Conservation (phyloP, 495 filamentous ascomycete genomes). For the Astrocystis sublimbata region DNA sequence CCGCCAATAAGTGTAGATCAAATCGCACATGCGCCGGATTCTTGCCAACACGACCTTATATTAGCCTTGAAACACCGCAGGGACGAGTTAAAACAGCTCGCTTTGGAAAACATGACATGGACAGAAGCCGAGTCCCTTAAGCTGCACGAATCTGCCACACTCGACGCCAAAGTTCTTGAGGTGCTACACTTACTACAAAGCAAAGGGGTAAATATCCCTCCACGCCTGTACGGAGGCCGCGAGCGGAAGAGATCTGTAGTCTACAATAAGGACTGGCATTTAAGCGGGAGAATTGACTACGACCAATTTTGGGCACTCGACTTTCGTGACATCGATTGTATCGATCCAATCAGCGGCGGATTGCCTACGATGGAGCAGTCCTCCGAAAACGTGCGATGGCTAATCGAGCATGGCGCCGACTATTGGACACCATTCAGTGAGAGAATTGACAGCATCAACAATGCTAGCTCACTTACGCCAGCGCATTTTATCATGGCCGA, state of each 20-base stretch:
- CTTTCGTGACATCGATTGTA: not conserved
- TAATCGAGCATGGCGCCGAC: conserved; percentile 4
- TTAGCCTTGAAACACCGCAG: not conserved
- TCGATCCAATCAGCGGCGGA: not conserved
- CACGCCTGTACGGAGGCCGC: not conserved
- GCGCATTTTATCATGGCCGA: not conserved
- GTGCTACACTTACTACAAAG: not conserved
- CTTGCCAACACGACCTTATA: not conserved
- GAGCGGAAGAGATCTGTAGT: not conserved
- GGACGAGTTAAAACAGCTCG: not conserved
- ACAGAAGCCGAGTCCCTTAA: not conserved
- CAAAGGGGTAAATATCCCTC: not conserved
- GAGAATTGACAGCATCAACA: not conserved
- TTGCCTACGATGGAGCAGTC: not conserved
- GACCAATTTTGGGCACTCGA: not conserved
- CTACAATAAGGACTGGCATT: not conserved
- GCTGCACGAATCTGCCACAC: not conserved
- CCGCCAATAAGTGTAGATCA: too few species aligned
- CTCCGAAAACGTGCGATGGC: not conserved
- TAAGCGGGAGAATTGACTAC: not conserved
- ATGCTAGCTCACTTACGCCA: not conserved
- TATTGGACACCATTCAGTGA: not conserved
- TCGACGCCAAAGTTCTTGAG: not conserved
- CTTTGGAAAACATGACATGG: not conserved
- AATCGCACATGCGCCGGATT: too few species aligned